phyloP scores from a whole-genome alignment of 2,329 filamentous ascomycete genomes.

The Fusarium sarcochroum region DNA sequence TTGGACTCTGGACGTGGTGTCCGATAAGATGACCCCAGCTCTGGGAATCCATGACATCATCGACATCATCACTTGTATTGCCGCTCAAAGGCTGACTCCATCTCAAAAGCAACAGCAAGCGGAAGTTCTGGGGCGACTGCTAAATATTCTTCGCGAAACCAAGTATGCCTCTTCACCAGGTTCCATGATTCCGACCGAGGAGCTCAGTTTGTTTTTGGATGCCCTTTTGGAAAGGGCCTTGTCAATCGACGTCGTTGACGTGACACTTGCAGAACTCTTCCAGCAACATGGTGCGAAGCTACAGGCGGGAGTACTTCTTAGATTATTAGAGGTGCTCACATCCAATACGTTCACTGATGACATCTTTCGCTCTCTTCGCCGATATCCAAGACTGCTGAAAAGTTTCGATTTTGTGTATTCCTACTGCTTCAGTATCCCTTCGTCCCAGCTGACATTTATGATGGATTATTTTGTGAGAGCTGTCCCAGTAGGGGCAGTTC shows the following conservation, averaged over 20 bases:
- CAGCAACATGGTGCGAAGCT: neutral
- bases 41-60: neutral
- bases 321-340: neutral
- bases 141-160: neutral
- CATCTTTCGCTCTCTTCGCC: neutral
- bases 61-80: neutral
- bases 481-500: neutral
- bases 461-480: neutral
- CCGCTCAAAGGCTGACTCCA: neutral
- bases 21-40: neutral
- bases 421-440: neutral
- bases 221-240: neutral
- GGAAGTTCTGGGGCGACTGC: neutral
- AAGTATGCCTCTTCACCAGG: neutral
- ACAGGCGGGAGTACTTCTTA: neutral
- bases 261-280: neutral
- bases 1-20: neutral
- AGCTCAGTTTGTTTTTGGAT: neutral
- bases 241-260: neutral
- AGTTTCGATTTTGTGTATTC: neutral
- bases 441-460: neutral
- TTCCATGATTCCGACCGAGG: neutral
- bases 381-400: neutral
- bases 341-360: neutral
- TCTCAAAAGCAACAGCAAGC: neutral